Evolutionary conservation across 176 grass and related monocot species (phyloP), one percentile per base, ranked within the genome.

Genomic region (Alopecurus myosuroides): DNA sequence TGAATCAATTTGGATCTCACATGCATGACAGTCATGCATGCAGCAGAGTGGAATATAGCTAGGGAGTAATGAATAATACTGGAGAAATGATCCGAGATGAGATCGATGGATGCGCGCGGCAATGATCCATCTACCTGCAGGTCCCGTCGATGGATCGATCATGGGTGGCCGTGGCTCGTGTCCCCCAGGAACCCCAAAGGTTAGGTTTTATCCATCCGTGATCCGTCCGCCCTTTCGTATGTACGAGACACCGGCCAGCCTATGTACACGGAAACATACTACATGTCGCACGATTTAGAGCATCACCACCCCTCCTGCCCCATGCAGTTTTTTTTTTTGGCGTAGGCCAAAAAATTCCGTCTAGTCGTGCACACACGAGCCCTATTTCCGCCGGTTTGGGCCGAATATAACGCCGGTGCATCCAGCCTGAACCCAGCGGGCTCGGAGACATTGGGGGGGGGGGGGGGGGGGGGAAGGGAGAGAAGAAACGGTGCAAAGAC

Each of bases 211-310:
- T 30, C n/a, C 50, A 26, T n/a, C n/a, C n/a, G n/a, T n/a, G n/a
- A n/a, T n/a, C n/a, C n/a, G n/a, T 31, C 58, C 45, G 30, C 26
- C 31, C 26, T 10, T 6, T 5, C 77, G 11, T 9, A 63, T 42
- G 17, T 3, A 13, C 28, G 19, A 66, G 50, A 18, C 63, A 28
- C 22, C 11, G 30, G 46, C 36, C 15, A 61, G 25, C 39, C 29
- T 66, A 17, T 29, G 61, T 64, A 15, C 63, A 33, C 9, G n/a
- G 13, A 60, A 41, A 49, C 9, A 9, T n/a, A n/a, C n/a, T 68
- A 19, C 23, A 75, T 85, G 82, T 81, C 82, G 69, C 82, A 58
- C 70, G 77, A 76, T 76, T n/a, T n/a, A n/a, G n/a, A n/a, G n/a
- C n/a, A n/a, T n/a, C n/a, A n/a, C n/a, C n/a, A n/a, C n/a, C n/a